Evolutionary conservation across 129 eudicot genomes (phyloP).

Genomic region (Flaveria ramosissima): DNA sequence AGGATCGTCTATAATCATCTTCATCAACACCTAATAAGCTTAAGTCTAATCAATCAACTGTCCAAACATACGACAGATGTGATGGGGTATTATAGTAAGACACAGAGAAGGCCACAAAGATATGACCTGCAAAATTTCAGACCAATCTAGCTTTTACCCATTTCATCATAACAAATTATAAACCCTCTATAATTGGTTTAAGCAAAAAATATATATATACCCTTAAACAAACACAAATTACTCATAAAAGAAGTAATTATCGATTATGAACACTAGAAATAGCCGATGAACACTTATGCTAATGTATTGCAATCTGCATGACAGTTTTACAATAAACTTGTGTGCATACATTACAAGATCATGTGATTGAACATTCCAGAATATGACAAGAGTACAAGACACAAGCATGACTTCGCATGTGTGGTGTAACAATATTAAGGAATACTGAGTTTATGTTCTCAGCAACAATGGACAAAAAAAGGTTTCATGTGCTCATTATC

Average conservation of each 20-base stretch:
- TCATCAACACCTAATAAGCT: slow-evolving; percentile 5
- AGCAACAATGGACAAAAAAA: slow-evolving; percentile 3
- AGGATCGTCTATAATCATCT: slow-evolving; percentile 1
- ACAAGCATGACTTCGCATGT: neutral
- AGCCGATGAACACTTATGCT: neutral
- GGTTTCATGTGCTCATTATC: neutral
- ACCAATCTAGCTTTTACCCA: slow-evolving; percentile 6
- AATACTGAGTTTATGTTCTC: neutral
- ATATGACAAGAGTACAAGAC: slow-evolving; percentile 1
- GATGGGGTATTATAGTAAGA: neutral
- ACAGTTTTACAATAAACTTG: neutral
- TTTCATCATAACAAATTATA: neutral
- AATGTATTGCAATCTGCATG: neutral
- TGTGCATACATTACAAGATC: neutral
- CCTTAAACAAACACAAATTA: neutral
- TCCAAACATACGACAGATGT: neutral
- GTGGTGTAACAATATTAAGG: neutral
- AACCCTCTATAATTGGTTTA: neutral
- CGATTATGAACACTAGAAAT: too few relatives aligned
- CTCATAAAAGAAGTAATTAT: neutral
- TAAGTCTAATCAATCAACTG: neutral
- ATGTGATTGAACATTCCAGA: neutral
- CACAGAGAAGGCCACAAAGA: neutral
- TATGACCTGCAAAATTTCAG: neutral
- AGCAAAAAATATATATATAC: neutral